Evolutionary conservation across 345 rosid species (phyloP).

Genomic region (Murraya koenigii): DNA sequence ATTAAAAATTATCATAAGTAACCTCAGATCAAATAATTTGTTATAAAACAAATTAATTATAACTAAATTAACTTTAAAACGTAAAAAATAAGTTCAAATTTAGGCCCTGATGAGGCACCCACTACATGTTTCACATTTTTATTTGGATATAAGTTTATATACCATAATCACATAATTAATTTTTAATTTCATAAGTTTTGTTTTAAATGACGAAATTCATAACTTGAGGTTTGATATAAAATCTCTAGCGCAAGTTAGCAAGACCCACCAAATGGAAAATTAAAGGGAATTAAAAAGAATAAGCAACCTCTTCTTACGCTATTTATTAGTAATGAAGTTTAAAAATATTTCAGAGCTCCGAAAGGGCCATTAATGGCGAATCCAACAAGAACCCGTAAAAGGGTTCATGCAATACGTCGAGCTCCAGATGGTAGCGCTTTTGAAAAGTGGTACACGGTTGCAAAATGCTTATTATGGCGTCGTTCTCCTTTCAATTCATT

Average conservation of each 20-base stretch:
- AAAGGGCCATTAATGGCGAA: slow-evolving; percentile 49
- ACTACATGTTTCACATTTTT: background rate
- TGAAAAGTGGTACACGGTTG: slow-evolving; percentile 47
- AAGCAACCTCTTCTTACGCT: background rate
- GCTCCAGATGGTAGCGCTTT: slow-evolving; percentile 86
- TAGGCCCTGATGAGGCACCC: no score
- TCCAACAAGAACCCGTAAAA: slow-evolving; percentile 54
- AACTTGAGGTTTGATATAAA: background rate
- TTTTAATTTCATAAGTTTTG: background rate
- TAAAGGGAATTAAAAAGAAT: background rate
- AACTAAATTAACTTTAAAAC: no score
- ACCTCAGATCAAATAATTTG: no score
- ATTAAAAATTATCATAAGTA: no score
- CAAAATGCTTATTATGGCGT: background rate
- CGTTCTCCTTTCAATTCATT: background rate
- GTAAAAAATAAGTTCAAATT: no score
- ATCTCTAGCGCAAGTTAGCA: slow-evolving; percentile 14
- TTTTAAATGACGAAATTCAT: no score
- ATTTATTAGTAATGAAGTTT: background rate
- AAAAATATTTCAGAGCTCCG: slow-evolving; percentile 29
- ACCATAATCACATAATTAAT: no score
- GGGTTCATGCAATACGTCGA: slow-evolving; percentile 67
- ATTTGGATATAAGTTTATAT: no score
- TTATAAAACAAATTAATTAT: no score
- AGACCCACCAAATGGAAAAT: background rate